Conservation (phyloP, 768 basidiomycete genomes). For the Lactarius deliciosus region DNA sequence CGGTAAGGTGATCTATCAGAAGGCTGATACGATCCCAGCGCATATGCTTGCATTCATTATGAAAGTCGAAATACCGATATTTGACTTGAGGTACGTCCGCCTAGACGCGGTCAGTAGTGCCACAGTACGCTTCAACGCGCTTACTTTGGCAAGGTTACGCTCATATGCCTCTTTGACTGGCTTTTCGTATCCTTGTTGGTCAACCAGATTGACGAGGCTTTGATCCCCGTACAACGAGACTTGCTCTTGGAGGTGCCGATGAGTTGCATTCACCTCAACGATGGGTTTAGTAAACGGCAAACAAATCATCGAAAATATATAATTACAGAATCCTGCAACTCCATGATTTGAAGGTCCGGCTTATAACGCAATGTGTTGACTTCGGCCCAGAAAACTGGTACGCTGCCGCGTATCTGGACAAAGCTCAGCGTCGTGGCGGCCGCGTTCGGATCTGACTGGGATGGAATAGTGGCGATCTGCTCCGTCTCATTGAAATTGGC, state of each 20-base stretch:
- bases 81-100: slow-evolving; percentile 63
- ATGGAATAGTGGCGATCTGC: slow-evolving; percentile 82
- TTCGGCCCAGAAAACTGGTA: slow-evolving; percentile 96
- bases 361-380: slow-evolving; percentile 94
- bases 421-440: slow-evolving; percentile 72
- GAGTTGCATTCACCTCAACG: slow-evolving; percentile 63
- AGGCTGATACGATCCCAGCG: slow-evolving; percentile 90
- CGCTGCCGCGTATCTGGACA: slow-evolving; percentile 91
- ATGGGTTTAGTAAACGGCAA: slow-evolving; percentile 21
- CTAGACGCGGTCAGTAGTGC: slow-evolving; percentile 38
- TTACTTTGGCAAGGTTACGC: slow-evolving; percentile 62
- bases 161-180: slow-evolving; percentile 97
- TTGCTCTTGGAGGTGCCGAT: slow-evolving; percentile 72
- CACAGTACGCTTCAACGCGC: background rate
- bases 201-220: slow-evolving; percentile 85
- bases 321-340: slow-evolving; percentile 77
- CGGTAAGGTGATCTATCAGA: slow-evolving; percentile 72
- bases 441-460: slow-evolving; percentile 47
- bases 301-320: slow-evolving; percentile 8
- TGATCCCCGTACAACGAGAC: slow-evolving; percentile 73
- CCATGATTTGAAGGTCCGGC: slow-evolving; percentile 96
- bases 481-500: slow-evolving; percentile 99
- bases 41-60: slow-evolving; percentile 91
- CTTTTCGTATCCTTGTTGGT: slow-evolving; percentile 89
- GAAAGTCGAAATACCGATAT: slow-evolving; percentile 98